These are phyloP conservation scores for Pythium aquatile DNA, from an alignment of 352 stramenopile species.

Conservation along the genomic window DNA sequence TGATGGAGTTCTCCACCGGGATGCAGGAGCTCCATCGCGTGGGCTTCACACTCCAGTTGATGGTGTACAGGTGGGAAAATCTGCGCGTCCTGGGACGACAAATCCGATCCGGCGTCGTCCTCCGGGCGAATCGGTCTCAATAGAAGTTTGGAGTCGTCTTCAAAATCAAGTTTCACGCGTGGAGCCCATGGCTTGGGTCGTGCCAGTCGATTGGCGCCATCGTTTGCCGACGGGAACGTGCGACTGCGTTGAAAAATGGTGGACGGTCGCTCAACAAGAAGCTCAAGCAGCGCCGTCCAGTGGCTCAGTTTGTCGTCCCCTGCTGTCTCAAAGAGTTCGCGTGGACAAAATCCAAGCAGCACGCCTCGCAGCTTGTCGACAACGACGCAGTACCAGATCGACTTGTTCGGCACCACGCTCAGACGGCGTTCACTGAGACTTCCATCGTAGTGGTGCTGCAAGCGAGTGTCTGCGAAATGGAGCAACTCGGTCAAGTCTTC, in stretches of 20 bases:
- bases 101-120: constrained; percentile 31
- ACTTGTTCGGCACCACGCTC: neutral
- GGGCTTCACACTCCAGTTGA: constrained; percentile 15
- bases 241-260: constrained; percentile 17
- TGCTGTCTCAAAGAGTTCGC: constrained; percentile 1
- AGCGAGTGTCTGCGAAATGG: constrained; percentile 12
- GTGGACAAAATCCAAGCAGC: constrained; percentile 10
- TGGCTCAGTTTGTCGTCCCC: neutral
- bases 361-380: constrained; percentile 39
- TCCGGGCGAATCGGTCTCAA: constrained; percentile 25
- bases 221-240: constrained; percentile 9
- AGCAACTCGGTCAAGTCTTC: constrained; percentile 23
- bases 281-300: constrained; percentile 6
- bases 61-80: constrained; percentile 40
- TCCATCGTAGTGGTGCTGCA: constrained; percentile 12
- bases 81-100: constrained; percentile 41
- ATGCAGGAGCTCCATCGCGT: neutral
- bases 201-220: neutral
- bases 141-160: constrained; percentile 40
- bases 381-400: constrained; percentile 33
- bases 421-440: neutral
- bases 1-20: constrained; percentile 31
- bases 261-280: constrained; percentile 33
- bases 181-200: constrained; percentile 28
- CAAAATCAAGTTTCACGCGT: constrained; percentile 37